These are phyloP conservation scores for Pestalotiopsis sp. DNA, from an alignment of 2,329 filamentous ascomycete genomes.

Conservation along the genomic window DNA sequence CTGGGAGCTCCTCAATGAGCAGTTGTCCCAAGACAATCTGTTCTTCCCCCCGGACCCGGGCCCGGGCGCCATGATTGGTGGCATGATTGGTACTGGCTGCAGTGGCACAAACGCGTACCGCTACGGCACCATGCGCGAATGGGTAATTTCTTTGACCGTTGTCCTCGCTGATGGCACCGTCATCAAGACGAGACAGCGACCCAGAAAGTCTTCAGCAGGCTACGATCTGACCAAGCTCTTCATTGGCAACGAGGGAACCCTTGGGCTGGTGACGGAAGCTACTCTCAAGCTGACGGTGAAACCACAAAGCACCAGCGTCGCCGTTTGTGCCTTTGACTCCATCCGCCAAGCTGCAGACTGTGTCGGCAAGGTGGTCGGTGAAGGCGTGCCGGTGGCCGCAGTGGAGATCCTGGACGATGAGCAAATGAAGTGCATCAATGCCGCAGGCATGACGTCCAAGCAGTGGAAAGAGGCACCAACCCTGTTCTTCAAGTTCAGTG, in stretches of 20 bases:
- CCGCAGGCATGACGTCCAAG: slow-evolving; percentile 58
- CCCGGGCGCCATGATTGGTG: slow-evolving; percentile 82
- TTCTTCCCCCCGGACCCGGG: slow-evolving; percentile 88
- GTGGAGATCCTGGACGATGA: slow-evolving; percentile 81
- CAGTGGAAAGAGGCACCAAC: slow-evolving; percentile 67
- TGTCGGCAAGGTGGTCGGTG: slow-evolving; percentile 70
- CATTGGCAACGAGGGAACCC: slow-evolving; percentile 80
- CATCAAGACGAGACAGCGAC: slow-evolving; percentile 77
- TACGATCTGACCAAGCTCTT: slow-evolving; percentile 81
- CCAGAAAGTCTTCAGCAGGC: slow-evolving; percentile 79
- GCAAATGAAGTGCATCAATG: slow-evolving; percentile 65
- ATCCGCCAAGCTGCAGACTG: slow-evolving; percentile 70
- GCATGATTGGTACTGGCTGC: slow-evolving; percentile 71
- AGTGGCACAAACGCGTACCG: slow-evolving; percentile 80
- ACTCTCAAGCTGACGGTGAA: slow-evolving; percentile 75
- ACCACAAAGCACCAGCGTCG: slow-evolving; percentile 74
- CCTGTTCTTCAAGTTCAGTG: slow-evolving; percentile 73
- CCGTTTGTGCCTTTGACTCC: slow-evolving; percentile 53
- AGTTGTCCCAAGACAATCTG: slow-evolving; percentile 66
- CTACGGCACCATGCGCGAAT: slow-evolving; percentile 88
- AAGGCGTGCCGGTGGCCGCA: slow-evolving; percentile 75
- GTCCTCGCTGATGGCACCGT: slow-evolving; percentile 82
- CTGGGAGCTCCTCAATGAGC: slow-evolving; percentile 78
- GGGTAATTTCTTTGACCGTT: slow-evolving; percentile 80
- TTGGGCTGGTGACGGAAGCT: slow-evolving; percentile 79